phyloP scores from a whole-genome alignment of 169 alveolate species.

The Cryptosporidium sp. region DNA sequence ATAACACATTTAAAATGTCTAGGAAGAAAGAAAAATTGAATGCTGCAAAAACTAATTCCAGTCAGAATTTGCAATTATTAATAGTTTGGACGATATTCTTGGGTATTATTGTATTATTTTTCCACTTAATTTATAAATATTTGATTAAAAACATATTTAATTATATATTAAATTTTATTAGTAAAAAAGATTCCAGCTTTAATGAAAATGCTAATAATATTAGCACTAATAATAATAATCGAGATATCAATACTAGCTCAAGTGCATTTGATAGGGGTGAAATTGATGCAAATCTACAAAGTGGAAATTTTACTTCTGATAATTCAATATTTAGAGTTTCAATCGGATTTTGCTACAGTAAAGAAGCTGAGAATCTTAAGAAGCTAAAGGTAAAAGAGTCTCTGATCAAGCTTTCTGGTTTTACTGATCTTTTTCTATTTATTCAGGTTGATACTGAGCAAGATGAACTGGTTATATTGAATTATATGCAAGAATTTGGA shows the following conservation, averaged over 20 bases:
- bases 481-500: slow-evolving; percentile 7
- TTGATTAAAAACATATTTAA: slow-evolving; percentile 14
- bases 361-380: slow-evolving; percentile 5
- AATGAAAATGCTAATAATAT: background rate
- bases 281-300: background rate
- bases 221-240: background rate
- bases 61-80: slow-evolving; percentile 28
- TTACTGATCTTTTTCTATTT: slow-evolving; percentile 38
- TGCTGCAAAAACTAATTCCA: background rate
- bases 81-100: slow-evolving; percentile 60
- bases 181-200: background rate
- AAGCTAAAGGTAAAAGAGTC: background rate
- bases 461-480: slow-evolving; percentile 21
- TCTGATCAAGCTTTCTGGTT: slow-evolving; percentile 1
- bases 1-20: slow-evolving; percentile 7
- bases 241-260: background rate
- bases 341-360: slow-evolving; percentile 33
- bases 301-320: background rate
- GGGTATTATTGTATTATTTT: slow-evolving; percentile 27
- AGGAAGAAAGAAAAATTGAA: background rate
- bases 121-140: slow-evolving; percentile 37
- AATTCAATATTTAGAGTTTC: slow-evolving; percentile 13
- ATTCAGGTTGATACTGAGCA: slow-evolving; percentile 44
- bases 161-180: background rate
- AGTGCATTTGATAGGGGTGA: background rate